Conservation (phyloP, 2,329 filamentous ascomycete genomes). For the Myriosclerotinia duriaeana region DNA sequence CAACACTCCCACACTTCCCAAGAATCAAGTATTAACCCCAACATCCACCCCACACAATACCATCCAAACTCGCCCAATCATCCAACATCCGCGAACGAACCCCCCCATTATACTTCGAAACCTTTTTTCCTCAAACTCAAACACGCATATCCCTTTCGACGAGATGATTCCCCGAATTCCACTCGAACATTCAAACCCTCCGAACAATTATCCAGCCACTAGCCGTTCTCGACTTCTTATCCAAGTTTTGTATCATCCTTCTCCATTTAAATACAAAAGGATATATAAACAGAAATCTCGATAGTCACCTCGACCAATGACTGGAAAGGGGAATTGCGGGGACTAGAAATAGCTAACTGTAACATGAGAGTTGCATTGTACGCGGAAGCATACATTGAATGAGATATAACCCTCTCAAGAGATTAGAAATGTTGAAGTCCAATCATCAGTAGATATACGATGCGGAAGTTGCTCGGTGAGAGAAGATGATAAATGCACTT, state of each 20-base stretch:
- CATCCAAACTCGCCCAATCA: background rate
- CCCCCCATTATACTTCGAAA: background rate
- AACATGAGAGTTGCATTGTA: background rate
- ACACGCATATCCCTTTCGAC: too few species aligned
- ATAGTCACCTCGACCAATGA: background rate
- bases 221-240: background rate
- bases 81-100: background rate
- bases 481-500: background rate
- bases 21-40: background rate
- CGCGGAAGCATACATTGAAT: too few species aligned
- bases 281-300: background rate
- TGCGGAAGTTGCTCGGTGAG: background rate
- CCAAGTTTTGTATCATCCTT: background rate
- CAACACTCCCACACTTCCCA: too few species aligned
- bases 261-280: background rate
- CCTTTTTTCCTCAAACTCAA: too few species aligned
- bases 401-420: background rate
- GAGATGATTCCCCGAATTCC: too few species aligned
- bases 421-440: accelerated
- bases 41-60: background rate
- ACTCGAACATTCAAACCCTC: background rate
- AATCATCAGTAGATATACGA: background rate
- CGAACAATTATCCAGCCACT: background rate
- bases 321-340: too few species aligned
- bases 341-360: background rate